Percentiles rank a stretch among this genome's conserved stretches.
Conservation (phyloP, 306 rosid species). For the Oemleria cerasiformis region DNA sequence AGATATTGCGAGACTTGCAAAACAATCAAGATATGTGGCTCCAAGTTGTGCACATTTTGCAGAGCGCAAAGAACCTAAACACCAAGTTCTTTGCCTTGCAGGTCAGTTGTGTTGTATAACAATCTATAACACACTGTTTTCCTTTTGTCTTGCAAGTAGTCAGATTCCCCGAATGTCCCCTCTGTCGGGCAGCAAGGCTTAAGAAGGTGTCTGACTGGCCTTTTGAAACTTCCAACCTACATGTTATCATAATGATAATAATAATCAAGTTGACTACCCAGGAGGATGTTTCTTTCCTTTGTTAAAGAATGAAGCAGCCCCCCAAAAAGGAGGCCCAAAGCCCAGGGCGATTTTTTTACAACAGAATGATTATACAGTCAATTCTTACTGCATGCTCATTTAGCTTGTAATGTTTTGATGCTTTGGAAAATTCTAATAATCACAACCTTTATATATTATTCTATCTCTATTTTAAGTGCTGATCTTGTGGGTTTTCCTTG, state of each 20-base stretch:
- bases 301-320: neutral
- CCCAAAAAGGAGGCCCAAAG: no score
- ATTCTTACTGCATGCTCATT: neutral
- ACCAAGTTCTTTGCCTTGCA: conserved; percentile 98
- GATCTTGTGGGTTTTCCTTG: neutral
- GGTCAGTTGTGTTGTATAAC: conserved; percentile 46
- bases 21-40: conserved; percentile 96
- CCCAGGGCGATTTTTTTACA: neutral
- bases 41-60: conserved; percentile 95
- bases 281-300: neutral
- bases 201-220: neutral
- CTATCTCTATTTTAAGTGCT: neutral
- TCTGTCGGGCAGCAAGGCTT: neutral
- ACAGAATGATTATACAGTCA: neutral
- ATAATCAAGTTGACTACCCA: neutral
- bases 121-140: neutral
- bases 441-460: neutral
- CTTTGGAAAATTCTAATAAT: neutral
- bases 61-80: conserved; percentile 69
- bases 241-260: neutral
- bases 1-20: conserved; percentile 84
- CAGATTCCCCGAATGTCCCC: neutral
- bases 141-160: neutral
- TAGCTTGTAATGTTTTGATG: neutral
- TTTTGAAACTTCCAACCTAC: neutral